Evolutionary conservation across 192 early-diverging fungal species (phyloP).

Genomic region (Coemansia asiatica): DNA sequence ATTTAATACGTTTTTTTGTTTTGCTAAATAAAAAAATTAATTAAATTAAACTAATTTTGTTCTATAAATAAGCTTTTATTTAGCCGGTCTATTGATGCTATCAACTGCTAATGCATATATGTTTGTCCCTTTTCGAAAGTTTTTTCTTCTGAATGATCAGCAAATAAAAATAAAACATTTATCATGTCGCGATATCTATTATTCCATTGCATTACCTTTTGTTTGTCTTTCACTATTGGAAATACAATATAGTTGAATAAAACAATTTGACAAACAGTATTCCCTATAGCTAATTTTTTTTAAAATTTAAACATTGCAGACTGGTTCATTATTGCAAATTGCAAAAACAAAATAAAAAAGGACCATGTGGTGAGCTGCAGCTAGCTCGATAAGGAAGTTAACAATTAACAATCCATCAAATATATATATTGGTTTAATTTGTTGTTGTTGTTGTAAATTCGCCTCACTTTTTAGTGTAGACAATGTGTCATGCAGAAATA

Average conservation of each 20-base stretch:
- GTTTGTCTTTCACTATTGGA: too few relatives aligned
- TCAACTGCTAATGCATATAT: background rate
- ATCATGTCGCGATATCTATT: too few relatives aligned
- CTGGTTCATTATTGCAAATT: background rate
- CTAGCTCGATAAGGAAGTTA: background rate
- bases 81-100: background rate
- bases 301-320: too few relatives aligned
- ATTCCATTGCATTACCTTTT: too few relatives aligned
- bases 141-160: background rate
- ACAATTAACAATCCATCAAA: background rate
- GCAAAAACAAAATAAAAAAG: background rate
- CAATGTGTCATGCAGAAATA: background rate
- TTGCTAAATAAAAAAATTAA: too few relatives aligned
- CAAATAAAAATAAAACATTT: too few relatives aligned
- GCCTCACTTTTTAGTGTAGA: background rate
- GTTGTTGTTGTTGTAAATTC: too few relatives aligned
- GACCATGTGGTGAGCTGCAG: background rate
- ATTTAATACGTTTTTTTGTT: too few relatives aligned
- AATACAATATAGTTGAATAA: too few relatives aligned
- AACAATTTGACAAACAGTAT: too few relatives aligned
- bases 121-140: background rate
- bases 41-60: too few relatives aligned
- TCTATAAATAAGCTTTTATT: background rate
- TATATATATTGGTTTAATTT: background rate
- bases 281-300: too few relatives aligned